These are phyloP conservation scores for Cicer judaicum DNA, from an alignment of 306 rosid genomes.

Conservation along the genomic window DNA sequence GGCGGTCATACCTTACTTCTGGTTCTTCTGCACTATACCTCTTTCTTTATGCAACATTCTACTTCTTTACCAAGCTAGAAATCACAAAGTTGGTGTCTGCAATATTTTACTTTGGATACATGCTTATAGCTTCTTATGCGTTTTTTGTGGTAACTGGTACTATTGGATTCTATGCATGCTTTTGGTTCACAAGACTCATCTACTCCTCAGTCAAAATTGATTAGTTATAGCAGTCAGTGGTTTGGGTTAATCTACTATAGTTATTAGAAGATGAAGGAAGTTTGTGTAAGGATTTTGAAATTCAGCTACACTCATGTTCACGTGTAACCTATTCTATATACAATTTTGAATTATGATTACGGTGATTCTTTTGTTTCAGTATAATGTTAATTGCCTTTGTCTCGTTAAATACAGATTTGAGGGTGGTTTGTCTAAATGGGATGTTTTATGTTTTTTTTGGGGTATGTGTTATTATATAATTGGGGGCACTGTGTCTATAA, in stretches of 20 bases:
- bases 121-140: slow-evolving; percentile 92
- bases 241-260: slow-evolving; percentile 43
- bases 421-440: slow-evolving; percentile 12
- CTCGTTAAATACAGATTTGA: slow-evolving; percentile 29
- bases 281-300: slow-evolving; percentile 67
- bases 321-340: slow-evolving; percentile 76
- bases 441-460: neutral
- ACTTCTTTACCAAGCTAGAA: slow-evolving; percentile 99
- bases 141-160: slow-evolving; percentile 97
- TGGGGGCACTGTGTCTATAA: neutral
- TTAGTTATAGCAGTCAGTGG: slow-evolving; percentile 47
- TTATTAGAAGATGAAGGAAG: slow-evolving; percentile 46
- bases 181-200: slow-evolving; percentile 97
- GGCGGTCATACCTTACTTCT: slow-evolving; percentile 94
- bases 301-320: slow-evolving; percentile 57
- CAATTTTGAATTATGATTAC: slow-evolving; percentile 74
- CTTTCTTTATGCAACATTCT: slow-evolving; percentile 92
- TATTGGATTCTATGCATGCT: slow-evolving; percentile 95
- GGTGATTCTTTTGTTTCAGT: slow-evolving; percentile 64
- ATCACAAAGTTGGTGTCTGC: slow-evolving; percentile 94
- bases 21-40: slow-evolving; percentile 96
- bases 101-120: slow-evolving; percentile 86
- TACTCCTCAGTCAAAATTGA: slow-evolving; percentile 98
- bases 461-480: neutral
- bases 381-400: slow-evolving; percentile 47